Conservation (phyloP, 805 yeast genomes). For the Wickerhamiella slavikovae region DNA sequence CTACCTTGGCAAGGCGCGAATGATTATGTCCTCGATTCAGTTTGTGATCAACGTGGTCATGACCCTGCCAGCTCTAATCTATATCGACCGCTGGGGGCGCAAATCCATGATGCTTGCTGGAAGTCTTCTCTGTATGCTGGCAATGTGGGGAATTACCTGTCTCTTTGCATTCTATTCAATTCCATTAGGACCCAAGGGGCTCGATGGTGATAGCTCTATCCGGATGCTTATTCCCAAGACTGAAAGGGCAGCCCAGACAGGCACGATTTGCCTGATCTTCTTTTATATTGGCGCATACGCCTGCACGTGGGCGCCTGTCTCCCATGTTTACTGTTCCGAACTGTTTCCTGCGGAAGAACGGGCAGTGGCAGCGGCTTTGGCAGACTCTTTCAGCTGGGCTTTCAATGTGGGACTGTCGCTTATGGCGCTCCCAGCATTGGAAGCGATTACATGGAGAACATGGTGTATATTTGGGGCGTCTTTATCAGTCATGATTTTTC, state of each 20-base stretch:
- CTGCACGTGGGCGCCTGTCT: constrained; percentile 67
- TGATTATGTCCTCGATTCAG: constrained; percentile 35
- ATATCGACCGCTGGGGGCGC: constrained; percentile 68
- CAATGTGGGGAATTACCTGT: constrained; percentile 10
- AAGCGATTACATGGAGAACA: constrained; percentile 47
- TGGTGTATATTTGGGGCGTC: constrained; percentile 59
- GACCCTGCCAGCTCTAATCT: constrained; percentile 64
- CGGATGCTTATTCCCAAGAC: constrained; percentile 34
- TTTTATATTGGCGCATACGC: constrained; percentile 58
- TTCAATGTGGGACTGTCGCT: constrained; percentile 58
- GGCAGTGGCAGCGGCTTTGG: constrained; percentile 51
- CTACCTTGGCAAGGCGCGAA: constrained; percentile 33
- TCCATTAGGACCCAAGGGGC: constrained; percentile 1
- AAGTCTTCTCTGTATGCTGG: constrained; percentile 46
- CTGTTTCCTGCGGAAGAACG: constrained; percentile 54
- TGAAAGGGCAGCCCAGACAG: constrained; percentile 22
- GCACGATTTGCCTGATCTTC: constrained; percentile 33
- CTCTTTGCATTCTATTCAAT: constrained; percentile 6
- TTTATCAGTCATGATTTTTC: constrained; percentile 32
- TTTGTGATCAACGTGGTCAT: constrained; percentile 55
- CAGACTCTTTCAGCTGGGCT: constrained; percentile 64
- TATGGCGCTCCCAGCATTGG: constrained; percentile 51
- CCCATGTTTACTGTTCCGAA: constrained; percentile 48
- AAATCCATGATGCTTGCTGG: constrained; percentile 48
- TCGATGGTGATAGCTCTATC: constrained; percentile 1